Evolutionary conservation across 2,329 filamentous ascomycete genomes (phyloP).

Genomic region (Penicillium sp.): DNA sequence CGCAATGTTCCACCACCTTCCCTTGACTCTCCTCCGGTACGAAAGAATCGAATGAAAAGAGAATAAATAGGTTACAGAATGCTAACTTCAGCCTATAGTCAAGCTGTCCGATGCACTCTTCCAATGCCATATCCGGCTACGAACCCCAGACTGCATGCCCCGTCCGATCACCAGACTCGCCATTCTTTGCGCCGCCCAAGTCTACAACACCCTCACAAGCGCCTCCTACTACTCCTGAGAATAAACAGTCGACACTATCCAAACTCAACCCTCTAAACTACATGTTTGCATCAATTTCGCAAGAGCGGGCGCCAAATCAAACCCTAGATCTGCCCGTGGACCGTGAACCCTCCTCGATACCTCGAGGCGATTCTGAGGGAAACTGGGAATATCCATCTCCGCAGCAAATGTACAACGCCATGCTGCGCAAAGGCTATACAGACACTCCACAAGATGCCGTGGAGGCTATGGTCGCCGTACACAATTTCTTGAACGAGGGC

Average conservation of each 20-base stretch:
- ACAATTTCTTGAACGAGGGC: slow-evolving; percentile 98
- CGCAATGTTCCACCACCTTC: slow-evolving; percentile 54
- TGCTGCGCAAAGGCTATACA: slow-evolving; percentile 92
- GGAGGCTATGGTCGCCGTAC: slow-evolving; percentile 94
- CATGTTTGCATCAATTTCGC: slow-evolving; percentile 89
- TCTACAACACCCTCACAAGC: slow-evolving; percentile 37
- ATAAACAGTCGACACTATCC: slow-evolving; percentile 60
- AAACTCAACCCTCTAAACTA: slow-evolving; percentile 84
- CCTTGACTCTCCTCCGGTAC: slow-evolving; percentile 61
- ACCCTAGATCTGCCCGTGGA: slow-evolving; percentile 74
- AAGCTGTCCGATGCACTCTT: slow-evolving; percentile 72
- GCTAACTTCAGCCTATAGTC: slow-evolving; percentile 54
- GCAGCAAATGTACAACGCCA: slow-evolving; percentile 99
- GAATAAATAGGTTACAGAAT: not conserved
- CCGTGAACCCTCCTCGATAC: slow-evolving; percentile 87
- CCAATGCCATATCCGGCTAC: slow-evolving; percentile 37
- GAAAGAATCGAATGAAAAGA: slow-evolving; percentile 26
- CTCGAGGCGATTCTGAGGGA: slow-evolving; percentile 72
- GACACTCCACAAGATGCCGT: slow-evolving; percentile 93
- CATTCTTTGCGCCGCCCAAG: slow-evolving; percentile 49
- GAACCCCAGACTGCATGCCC: slow-evolving; percentile 49
- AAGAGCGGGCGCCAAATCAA: slow-evolving; percentile 76
- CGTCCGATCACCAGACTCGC: slow-evolving; percentile 54
- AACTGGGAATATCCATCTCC: slow-evolving; percentile 99
- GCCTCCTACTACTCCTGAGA: slow-evolving; percentile 24